Evolutionary conservation across 2,329 filamentous ascomycete genomes (phyloP), one percentile per base, ranked within the genome.

Genomic region (Ceratocystis eucalypticola): DNA sequence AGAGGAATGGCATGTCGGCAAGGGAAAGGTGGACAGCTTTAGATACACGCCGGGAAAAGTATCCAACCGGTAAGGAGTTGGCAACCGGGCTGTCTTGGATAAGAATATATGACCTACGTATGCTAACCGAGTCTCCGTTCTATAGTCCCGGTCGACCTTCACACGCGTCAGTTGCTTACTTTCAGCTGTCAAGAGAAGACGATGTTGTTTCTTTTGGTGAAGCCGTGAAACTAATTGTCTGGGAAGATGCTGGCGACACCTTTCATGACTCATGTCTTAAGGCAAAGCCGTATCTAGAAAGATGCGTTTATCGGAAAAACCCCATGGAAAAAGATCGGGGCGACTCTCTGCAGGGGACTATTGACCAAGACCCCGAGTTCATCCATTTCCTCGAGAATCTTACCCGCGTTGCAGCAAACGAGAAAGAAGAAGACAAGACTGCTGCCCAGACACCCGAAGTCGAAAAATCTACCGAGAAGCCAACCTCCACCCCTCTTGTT

Each of bases 281-380:
- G 65, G 88, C 89, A 0, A 89, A 88, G 1, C 92, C 94, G 0
- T 82, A 83, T 4, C 79, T 96, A 62, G 92, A 96, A 72, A 89
- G 89, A 72, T 85, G 92, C 20, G 84, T 88, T 0, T 96, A 92
- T 77, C 89, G 90, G 70, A 92, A 92, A 72, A 83, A 91, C 1
- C 91, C 93, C 1, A 84, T 84, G 68, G 83, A 81, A 45, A 90
- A 89, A 74, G 84, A 84, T 62, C 86, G 91, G 44, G 84, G 85
- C 65, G 94, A 99, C 78, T 85, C 86, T 65, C 86, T 92, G 15
- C 90, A 96, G 74, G 94, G 93, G 65, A 96, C 91, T 2, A 97
- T 99, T 70, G 94, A 99, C 72, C 91, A 96, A 74, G 94, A 99
- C 72, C 86, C 90, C 0, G 94, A 97, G 71, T 99, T 96, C 71